A percentile compares a stretch with the other conserved stretches of the same genome.
Evolutionary conservation across 2,329 filamentous ascomycete genomes (phyloP).

Genomic region (Coniochaeta sp.): DNA sequence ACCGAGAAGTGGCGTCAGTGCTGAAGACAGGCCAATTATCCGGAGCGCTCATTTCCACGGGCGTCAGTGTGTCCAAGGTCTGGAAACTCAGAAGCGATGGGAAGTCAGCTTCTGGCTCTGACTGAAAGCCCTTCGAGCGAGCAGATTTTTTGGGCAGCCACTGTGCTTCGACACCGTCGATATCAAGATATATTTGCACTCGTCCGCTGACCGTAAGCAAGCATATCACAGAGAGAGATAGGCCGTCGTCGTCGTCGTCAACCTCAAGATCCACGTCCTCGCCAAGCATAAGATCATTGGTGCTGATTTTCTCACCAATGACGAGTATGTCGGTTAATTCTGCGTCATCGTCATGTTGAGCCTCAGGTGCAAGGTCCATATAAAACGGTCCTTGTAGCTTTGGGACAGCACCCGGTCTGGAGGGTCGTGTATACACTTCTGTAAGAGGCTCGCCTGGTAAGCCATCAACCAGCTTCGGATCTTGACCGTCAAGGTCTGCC

Average conservation of each 20-base stretch:
- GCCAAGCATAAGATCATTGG: conserved; percentile 53
- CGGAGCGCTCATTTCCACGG: conserved; percentile 41
- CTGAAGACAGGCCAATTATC: conserved; percentile 55
- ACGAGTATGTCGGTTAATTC: conserved; percentile 55
- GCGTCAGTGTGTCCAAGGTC: conserved; percentile 50
- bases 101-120: conserved; percentile 21
- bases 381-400: conserved; percentile 56
- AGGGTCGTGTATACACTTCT: conserved; percentile 50
- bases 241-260: conserved; percentile 49
- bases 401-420: conserved; percentile 49
- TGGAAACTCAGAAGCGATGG: conserved; percentile 54
- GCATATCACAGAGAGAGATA: conserved; percentile 53
- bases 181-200: conserved; percentile 52
- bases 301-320: conserved; percentile 55
- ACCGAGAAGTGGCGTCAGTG: conserved; percentile 51
- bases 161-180: conserved; percentile 56
- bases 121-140: conserved; percentile 31
- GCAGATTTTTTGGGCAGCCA: conserved; percentile 47
- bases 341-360: conserved; percentile 45
- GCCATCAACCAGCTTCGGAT: conserved; percentile 47
- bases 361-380: conserved; percentile 44
- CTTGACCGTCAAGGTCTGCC: conserved; percentile 56
- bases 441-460: conserved; percentile 37
- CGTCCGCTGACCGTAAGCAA: conserved; percentile 54
- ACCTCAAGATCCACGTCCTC: conserved; percentile 55